Evolutionary conservation across 768 basidiomycete genomes (phyloP).

Genomic region (Holtermannia corniformis): DNA sequence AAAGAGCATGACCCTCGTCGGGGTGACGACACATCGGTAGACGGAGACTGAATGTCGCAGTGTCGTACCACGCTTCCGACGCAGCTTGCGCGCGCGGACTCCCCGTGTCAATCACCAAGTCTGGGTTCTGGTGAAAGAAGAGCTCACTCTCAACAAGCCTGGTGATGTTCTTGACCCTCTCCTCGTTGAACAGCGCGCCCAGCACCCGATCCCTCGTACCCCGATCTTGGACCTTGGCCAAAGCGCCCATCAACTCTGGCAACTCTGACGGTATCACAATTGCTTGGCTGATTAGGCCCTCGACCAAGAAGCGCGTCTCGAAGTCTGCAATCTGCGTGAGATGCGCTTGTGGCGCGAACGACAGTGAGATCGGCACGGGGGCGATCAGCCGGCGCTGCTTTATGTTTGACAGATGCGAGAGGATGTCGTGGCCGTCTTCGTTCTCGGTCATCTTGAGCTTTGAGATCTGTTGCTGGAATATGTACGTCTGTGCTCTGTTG

Average conservation of each 20-base stretch:
- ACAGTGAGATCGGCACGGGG: background rate
- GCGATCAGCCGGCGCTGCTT: background rate
- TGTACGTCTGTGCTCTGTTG: background rate
- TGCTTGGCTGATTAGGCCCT: constrained; percentile 4
- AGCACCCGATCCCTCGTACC: constrained; percentile 6
- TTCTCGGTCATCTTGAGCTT: background rate
- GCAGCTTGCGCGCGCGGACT: background rate
- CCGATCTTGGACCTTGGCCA: background rate
- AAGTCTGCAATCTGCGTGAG: background rate
- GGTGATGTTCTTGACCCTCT: constrained; percentile 8
- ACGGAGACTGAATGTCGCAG: background rate
- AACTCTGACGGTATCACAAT: constrained; percentile 8
- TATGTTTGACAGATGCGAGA: background rate
- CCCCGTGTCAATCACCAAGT: background rate
- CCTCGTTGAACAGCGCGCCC: constrained; percentile 10
- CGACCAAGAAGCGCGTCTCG: constrained; percentile 6
- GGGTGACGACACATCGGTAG: constrained; percentile 16
- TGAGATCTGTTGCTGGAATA: background rate
- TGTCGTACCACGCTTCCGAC: background rate
- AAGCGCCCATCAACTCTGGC: background rate
- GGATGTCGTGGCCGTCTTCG: background rate
- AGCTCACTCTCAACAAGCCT: constrained; percentile 8
- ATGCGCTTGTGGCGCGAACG: background rate
- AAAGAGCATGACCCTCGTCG: constrained; percentile 17
- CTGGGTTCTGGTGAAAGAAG: background rate